A percentile compares a stretch with the other conserved stretches of the same genome.
Evolutionary conservation across 257 asterid genomes (phyloP).

Genomic region (Penstemon davidsonii): DNA sequence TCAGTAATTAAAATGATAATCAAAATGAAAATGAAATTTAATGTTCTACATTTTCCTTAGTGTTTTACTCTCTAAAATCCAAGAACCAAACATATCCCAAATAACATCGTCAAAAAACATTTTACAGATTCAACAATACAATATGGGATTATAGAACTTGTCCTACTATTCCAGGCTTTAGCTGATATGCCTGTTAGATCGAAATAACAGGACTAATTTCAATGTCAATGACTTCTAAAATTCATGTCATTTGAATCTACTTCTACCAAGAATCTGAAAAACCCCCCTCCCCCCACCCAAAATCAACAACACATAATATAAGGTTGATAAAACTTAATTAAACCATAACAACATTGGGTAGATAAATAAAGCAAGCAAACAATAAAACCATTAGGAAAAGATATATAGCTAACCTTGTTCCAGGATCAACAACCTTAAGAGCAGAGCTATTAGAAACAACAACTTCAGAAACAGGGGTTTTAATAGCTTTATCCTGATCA

Average conservation of each 20-base stretch:
- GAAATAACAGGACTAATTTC: slow-evolving; percentile 2
- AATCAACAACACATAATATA: neutral
- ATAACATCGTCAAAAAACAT: neutral
- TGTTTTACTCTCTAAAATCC: no score
- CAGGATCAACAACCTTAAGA: slow-evolving; percentile 91
- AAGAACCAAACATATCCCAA: neutral
- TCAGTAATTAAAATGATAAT: no score
- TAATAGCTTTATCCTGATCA: slow-evolving; percentile 71
- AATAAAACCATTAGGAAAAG: neutral
- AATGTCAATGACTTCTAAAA: neutral
- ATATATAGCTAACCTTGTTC: slow-evolving; percentile 59
- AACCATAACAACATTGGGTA: neutral
- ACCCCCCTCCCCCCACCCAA: neutral
- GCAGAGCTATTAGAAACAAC: slow-evolving; percentile 60
- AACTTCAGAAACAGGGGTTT: slow-evolving; percentile 82
- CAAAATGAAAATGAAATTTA: no score
- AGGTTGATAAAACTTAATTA: neutral
- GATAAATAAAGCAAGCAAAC: neutral
- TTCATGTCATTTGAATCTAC: neutral
- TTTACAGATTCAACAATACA: neutral
- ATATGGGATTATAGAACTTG: neutral
- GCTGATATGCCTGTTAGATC: neutral
- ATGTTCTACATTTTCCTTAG: no score
- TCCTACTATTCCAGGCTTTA: neutral
- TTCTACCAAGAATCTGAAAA: neutral